Evolutionary conservation across 2,329 filamentous ascomycete species (phyloP).

Genomic region (Diaporthe sp.): DNA sequence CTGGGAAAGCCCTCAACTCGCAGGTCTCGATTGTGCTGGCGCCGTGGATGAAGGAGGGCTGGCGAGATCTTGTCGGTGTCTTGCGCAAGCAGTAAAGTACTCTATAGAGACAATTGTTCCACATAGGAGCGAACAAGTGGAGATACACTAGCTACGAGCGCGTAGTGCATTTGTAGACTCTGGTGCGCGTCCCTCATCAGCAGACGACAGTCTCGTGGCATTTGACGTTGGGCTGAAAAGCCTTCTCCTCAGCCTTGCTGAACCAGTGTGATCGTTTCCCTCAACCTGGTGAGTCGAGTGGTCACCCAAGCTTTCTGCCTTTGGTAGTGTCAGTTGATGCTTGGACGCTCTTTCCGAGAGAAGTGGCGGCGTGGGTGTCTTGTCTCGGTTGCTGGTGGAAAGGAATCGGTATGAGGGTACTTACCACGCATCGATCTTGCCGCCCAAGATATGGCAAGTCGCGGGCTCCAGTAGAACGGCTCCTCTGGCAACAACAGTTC

Average conservation of each 20-base stretch:
- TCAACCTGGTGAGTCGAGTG: constrained; percentile 77
- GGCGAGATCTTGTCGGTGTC: constrained; percentile 68
- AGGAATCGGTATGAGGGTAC: not conserved
- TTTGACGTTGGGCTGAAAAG: not conserved
- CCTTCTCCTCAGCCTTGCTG: constrained; percentile 18
- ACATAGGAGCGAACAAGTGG: not conserved
- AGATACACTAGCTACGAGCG: not conserved
- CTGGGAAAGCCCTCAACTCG: constrained; percentile 78
- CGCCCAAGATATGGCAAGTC: constrained; percentile 81
- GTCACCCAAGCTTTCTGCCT: constrained; percentile 81
- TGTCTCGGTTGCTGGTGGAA: not conserved
- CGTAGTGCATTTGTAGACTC: not conserved
- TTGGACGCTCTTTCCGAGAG: not conserved
- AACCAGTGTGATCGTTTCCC: constrained; percentile 66
- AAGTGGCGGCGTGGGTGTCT: not conserved
- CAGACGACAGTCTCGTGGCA: too few species aligned
- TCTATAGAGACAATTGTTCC: not conserved
- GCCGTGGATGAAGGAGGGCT: constrained; percentile 80
- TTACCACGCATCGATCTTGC: constrained; percentile 81
- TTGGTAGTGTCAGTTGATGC: not conserved
- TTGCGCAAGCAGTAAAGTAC: constrained; percentile 44
- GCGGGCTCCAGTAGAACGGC: constrained; percentile 82
- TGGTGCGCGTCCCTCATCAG: not conserved
- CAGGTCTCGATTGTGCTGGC: constrained; percentile 84
- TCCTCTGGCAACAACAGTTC: constrained; percentile 78